Evolutionary conservation across 2,329 filamentous ascomycete genomes (phyloP), one percentile per base, ranked within the genome.

Genomic region (Alternaria ethzedia): DNA sequence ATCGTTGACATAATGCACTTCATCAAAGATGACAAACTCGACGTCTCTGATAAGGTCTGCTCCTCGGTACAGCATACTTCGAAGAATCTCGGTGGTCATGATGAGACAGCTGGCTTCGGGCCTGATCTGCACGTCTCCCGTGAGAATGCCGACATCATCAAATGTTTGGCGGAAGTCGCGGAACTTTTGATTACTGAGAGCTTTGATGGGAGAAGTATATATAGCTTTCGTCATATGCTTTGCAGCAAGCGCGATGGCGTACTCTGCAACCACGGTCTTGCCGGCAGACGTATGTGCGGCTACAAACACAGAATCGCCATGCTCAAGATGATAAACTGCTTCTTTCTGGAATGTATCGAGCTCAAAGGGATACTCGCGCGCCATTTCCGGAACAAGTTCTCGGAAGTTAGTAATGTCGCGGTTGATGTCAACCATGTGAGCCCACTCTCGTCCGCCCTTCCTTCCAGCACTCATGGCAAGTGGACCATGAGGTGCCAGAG

Each of bases 221-320:
- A 99, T 99, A 21, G 96, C 95, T 79, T 99, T 99, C 9, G 96
- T 99, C 95, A 98, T 98, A 78, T 99, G 96, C 77, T 95, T 96
- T n/a, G 93, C 91, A 28, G 96, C 96, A 62, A 99, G 84, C 7
- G 96, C 94, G 78, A 99, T 98, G 52, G 95, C 96, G 80, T 99
- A 99, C 78, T 99, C 96, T 26, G 96, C 96, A 13, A 99, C 96
- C 0, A 98, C 96, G 1, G 96, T 99, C 83, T 99, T 99, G 60
- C 96, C 96, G 21, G 96, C 96, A 32, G 96, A 99, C 0, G 96
- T 99, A 78, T 99, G 96, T 0, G 96, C 96, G 10, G 96, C 96
- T 54, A 99, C 96, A 74, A 99, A 99, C 25, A 99, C 96, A 0
- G 95, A 98, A 76, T 99, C 96, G 17, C 96, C 95, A 74, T 91